Conservation (phyloP, 2,329 filamentous ascomycete species). For the Epichloe bromicola region DNA sequence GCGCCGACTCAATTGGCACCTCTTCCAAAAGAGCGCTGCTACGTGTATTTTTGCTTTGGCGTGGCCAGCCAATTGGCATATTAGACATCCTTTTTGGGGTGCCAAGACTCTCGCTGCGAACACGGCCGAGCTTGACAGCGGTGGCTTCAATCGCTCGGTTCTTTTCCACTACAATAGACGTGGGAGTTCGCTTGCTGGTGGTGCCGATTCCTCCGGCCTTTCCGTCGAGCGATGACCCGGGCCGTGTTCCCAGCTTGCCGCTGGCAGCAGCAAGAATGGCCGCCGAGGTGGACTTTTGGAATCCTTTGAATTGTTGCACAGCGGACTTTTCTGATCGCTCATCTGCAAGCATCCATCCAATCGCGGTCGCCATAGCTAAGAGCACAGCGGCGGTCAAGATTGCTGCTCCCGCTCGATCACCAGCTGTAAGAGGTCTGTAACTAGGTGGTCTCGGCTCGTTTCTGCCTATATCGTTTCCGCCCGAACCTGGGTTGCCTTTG, state of each 20-base stretch:
- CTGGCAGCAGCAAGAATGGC: conserved; percentile 8
- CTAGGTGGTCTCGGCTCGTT: conserved; percentile 14
- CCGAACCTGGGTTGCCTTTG: conserved; percentile 30
- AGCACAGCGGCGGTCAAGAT: conserved; percentile 48
- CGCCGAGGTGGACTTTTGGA: conserved; percentile 10
- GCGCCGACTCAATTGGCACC: background rate
- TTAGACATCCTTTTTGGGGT: conserved; percentile 17
- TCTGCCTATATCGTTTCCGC: conserved; percentile 33
- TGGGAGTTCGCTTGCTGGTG: conserved; percentile 11
- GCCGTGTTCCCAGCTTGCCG: conserved; percentile 7
- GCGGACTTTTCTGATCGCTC: conserved; percentile 26
- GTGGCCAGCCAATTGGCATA: conserved; percentile 26
- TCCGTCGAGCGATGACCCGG: conserved; percentile 8
- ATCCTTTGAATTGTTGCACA: conserved; percentile 19
- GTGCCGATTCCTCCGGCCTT: conserved; percentile 9
- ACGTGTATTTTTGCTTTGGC: background rate
- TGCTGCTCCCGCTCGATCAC: conserved; percentile 55
- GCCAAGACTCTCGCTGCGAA: conserved; percentile 10
- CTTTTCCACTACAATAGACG: conserved; percentile 10
- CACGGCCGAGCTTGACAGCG: conserved; percentile 9
- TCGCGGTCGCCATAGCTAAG: conserved; percentile 38
- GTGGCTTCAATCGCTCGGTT: conserved; percentile 8
- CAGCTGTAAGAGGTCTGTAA: conserved; percentile 29
- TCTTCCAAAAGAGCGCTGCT: background rate
- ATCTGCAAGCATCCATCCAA: conserved; percentile 35